Conservation (phyloP, 192 early-diverging fungal species). For the Coemansia sp. region DNA sequence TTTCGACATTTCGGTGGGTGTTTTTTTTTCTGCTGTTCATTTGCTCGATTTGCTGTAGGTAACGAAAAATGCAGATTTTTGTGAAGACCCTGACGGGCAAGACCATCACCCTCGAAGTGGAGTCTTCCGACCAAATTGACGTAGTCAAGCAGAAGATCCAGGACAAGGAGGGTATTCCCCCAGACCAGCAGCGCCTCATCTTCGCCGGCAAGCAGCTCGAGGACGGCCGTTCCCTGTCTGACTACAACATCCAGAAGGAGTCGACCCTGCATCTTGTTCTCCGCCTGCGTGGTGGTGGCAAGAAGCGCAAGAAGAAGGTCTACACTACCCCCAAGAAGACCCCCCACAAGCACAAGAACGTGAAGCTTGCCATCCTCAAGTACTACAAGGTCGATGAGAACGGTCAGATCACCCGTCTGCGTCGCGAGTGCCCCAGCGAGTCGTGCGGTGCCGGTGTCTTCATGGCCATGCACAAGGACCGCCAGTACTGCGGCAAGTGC, state of each 20-base stretch:
- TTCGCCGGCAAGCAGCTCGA: slow-evolving; percentile 84
- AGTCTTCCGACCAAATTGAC: slow-evolving; percentile 69
- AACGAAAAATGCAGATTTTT: slow-evolving; percentile 19
- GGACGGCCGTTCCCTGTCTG: slow-evolving; percentile 69
- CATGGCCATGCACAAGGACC: slow-evolving; percentile 97
- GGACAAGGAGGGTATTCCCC: slow-evolving; percentile 85
- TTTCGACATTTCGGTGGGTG: slow-evolving; percentile 8
- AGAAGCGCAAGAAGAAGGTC: slow-evolving; percentile 99
- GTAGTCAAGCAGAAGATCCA: slow-evolving; percentile 79
- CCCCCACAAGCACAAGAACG: slow-evolving; percentile 98
- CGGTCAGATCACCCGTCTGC: slow-evolving; percentile 97
- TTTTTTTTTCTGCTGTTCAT: neutral
- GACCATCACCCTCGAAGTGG: slow-evolving; percentile 88
- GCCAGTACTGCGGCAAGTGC: slow-evolving; percentile 98
- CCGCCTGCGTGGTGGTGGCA: slow-evolving; percentile 86
- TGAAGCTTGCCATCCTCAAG: slow-evolving; percentile 98
- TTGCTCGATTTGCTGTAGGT: slow-evolving; percentile 1
- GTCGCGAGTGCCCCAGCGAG: slow-evolving; percentile 95
- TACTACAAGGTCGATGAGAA: slow-evolving; percentile 99
- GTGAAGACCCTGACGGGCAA: slow-evolving; percentile 82
- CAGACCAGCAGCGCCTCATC: slow-evolving; percentile 81
- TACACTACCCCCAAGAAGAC: slow-evolving; percentile 99
- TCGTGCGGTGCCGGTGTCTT: slow-evolving; percentile 99
- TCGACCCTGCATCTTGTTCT: slow-evolving; percentile 77
- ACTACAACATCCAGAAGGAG: slow-evolving; percentile 87